Conservation (phyloP, 176 grass and related monocot species). For the Carex scoparia region DNA sequence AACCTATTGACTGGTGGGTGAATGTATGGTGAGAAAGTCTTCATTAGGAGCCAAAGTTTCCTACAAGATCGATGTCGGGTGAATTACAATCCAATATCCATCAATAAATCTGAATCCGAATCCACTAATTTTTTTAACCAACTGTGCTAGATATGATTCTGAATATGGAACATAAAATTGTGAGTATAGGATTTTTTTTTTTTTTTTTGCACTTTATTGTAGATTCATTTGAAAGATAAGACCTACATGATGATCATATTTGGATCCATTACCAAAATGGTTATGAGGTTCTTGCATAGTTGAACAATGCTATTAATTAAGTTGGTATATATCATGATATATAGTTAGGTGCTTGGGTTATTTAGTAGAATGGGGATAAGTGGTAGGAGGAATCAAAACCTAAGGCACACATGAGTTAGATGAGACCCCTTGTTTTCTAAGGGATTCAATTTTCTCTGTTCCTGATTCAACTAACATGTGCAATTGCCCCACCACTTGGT, state of each 20-base stretch:
- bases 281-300: neutral
- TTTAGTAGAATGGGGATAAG: neutral
- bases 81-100: neutral
- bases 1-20: neutral
- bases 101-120: neutral
- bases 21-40: neutral
- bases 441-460: conserved; percentile 7
- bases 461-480: conserved; percentile 22
- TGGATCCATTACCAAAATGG: neutral
- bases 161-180: neutral
- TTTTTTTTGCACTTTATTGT: neutral
- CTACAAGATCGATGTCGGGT: neutral
- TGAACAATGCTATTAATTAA: neutral
- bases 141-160: neutral
- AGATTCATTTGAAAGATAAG: conserved; percentile 4
- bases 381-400: conserved; percentile 10
- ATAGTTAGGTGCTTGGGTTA: conserved; percentile 3
- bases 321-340: neutral
- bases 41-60: neutral
- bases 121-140: neutral
- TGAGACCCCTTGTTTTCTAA: conserved; percentile 15
- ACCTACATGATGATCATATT: neutral
- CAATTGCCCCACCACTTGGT: conserved; percentile 8
- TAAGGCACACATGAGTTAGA: neutral
- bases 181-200: neutral